A percentile compares a stretch with the other conserved stretches of the same genome.
Evolutionary conservation across 192 early-diverging fungal species (phyloP).

Genomic region (Backusella tuberculispora): DNA sequence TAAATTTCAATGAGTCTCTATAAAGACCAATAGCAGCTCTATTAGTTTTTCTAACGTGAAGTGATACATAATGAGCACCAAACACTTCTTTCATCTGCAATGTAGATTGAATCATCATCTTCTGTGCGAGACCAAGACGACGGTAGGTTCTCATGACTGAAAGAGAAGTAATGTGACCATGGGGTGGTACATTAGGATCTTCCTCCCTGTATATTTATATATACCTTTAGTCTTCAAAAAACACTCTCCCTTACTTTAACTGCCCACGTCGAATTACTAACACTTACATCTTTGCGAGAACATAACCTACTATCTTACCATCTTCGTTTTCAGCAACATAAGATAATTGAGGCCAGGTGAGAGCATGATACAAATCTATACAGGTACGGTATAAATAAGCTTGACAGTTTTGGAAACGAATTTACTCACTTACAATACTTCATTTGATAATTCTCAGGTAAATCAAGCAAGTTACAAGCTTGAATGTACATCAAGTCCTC

Average conservation of each 20-base stretch:
- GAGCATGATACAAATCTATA: conserved; percentile 76
- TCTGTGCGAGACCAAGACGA: conserved; percentile 94
- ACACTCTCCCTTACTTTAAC: background rate
- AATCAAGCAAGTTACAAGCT: conserved; percentile 94
- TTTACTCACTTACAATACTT: conserved; percentile 85
- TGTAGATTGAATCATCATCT: conserved; percentile 94
- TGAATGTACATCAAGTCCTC: conserved; percentile 94
- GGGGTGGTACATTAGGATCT: conserved; percentile 67
- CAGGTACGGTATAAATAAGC: background rate
- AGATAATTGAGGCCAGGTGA: conserved; percentile 91
- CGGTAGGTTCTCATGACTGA: conserved; percentile 97
- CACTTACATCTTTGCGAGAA: conserved; percentile 92
- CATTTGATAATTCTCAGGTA: conserved; percentile 99
- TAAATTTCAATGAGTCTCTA: conserved; percentile 90
- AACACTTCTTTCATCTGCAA: conserved; percentile 90
- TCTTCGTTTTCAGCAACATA: conserved; percentile 93
- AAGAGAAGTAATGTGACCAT: conserved; percentile 97
- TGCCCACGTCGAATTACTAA: background rate
- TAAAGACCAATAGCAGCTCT: conserved; percentile 93
- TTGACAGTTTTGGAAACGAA: background rate
- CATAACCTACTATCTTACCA: conserved; percentile 95
- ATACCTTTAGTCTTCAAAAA: background rate
- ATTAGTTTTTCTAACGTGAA: conserved; percentile 96
- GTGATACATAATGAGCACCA: conserved; percentile 83
- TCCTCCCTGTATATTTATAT: conserved; percentile 71